Conservation (phyloP, 345 rosid genomes). For the Lagerstroemia speciosa region DNA sequence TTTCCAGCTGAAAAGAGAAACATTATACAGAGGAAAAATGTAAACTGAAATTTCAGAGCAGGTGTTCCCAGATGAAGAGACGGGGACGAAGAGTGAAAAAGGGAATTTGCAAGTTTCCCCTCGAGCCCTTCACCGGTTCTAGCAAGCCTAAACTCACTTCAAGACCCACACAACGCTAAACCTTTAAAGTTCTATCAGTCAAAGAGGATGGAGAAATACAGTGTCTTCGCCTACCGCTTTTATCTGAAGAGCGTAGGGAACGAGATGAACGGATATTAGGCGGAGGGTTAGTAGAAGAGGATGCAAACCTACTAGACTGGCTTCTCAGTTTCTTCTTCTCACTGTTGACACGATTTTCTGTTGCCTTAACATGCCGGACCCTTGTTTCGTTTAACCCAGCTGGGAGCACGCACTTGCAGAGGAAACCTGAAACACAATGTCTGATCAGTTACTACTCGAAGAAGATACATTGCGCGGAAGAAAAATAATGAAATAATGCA, state of each 20-base stretch:
- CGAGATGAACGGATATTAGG: constrained; percentile 27
- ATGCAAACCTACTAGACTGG: constrained; percentile 42
- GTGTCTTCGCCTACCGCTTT: constrained; percentile 29
- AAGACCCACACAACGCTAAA: not conserved
- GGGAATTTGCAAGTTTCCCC: constrained; percentile 2
- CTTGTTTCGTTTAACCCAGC: constrained; percentile 63
- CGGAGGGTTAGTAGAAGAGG: constrained; percentile 30
- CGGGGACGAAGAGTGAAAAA: constrained; percentile 6
- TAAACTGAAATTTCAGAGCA: not conserved
- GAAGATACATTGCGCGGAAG: not conserved
- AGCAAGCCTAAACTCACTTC: not conserved
- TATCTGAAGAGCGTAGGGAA: constrained; percentile 24
- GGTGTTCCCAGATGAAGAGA: not conserved
- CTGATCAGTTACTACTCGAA: not conserved
- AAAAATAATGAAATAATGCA: not conserved
- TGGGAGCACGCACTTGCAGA: constrained; percentile 93
- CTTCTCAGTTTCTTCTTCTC: constrained; percentile 74
- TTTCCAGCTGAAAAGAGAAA: not conserved
- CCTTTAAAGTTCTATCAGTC: constrained; percentile 21
- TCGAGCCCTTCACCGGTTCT: not conserved
- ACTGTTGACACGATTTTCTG: constrained; percentile 26
- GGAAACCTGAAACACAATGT: constrained; percentile 36
- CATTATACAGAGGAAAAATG: not conserved
- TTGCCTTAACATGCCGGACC: constrained; percentile 39
- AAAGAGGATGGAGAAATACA: constrained; percentile 29